Base-by-base conservation (phyloP, 805 yeast genomes). In the Candida boleticola region DNA sequence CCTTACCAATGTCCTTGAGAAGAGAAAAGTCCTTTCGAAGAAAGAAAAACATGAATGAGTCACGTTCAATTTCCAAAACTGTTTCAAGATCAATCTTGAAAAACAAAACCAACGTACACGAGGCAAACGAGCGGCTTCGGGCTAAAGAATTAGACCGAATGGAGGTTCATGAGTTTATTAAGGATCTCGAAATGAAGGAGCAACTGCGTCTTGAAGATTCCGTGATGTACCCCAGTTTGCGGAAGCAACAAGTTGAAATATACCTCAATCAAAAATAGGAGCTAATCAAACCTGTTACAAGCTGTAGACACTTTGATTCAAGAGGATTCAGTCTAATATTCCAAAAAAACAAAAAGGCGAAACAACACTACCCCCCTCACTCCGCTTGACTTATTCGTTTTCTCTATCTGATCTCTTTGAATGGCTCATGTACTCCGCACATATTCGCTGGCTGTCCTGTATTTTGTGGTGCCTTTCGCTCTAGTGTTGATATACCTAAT, bases 21-120 rank as follows among this genome's bases (percentile, higher is more conserved):
- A 23, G 27, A 11, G 10, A 23, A 23, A 11, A 11, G 11, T 23
- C 27, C 10, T 23, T 23, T 7, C 17, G 37, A 14, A 33, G 36
- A 18, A 5, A 6, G 6, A 21, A n/a, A 19, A 16, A 14, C 13
- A 26, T 4, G 4, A 22, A 22, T 22, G n/a, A n/a, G n/a, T n/a
- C n/a, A n/a, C n/a, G n/a, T n/a, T n/a, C n/a, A n/a, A n/a, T n/a
- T n/a, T n/a, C n/a, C n/a, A n/a, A n/a, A n/a, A 20, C 20, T 16
- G 18, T 20, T 11, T 11, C 26, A 5, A 35, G 19, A 19, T 35
- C 37, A 16, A 35, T 35, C 18, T 35, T 35, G 37, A 35, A 35
- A 22, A 35, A 35, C 13, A 25, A 25, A 18, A 13, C 4, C 13
- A 35, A 35, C 20, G 10, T 6, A 10, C 20, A 14, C 19, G 29